Percentiles rank a stretch among this genome's conserved stretches.
Evolutionary conservation across 192 early-diverging fungal species (phyloP).

Genomic region (Coemansia sp.): DNA sequence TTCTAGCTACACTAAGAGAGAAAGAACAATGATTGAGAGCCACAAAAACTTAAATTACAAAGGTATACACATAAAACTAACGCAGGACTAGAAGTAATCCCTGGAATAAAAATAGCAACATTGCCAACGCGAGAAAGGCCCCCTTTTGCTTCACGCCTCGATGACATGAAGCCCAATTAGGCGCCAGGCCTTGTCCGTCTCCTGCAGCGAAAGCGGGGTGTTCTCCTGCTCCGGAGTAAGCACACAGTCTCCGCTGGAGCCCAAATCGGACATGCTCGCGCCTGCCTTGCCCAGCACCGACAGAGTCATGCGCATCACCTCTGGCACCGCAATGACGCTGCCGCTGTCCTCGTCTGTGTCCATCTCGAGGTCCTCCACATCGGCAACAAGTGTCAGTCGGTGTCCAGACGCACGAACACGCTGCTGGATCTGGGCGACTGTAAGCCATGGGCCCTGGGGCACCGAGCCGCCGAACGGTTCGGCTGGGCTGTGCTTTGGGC

Average conservation of each 20-base stretch:
- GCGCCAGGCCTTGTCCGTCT: slow-evolving; percentile 46
- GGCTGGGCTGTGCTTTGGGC: slow-evolving; percentile 17
- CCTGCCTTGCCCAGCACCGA: slow-evolving; percentile 44
- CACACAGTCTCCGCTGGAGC: slow-evolving; percentile 26
- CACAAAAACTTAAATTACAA: neutral
- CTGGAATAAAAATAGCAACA: neutral
- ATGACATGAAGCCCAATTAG: slow-evolving; percentile 51
- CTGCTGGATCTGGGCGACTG: slow-evolving; percentile 49
- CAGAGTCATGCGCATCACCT: slow-evolving; percentile 52
- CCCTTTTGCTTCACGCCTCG: slow-evolving; percentile 13
- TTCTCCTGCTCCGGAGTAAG: slow-evolving; percentile 42
- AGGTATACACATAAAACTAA: neutral
- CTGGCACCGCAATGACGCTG: slow-evolving; percentile 47
- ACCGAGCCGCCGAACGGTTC: neutral
- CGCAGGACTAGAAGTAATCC: no score
- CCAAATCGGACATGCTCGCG: slow-evolving; percentile 14
- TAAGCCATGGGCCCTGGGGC: slow-evolving; percentile 20
- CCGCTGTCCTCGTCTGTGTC: slow-evolving; percentile 50
- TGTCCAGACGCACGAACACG: slow-evolving; percentile 47
- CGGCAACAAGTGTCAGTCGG: slow-evolving; percentile 46
- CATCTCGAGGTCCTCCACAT: slow-evolving; percentile 41
- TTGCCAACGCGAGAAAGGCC: neutral
- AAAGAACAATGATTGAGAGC: neutral
- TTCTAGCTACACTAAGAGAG: no score
- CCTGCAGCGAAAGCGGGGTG: slow-evolving; percentile 37